Evolutionary conservation across 768 basidiomycete species (phyloP), one percentile per base, ranked within the genome.

Genomic region (Guyanaporus albipodus): DNA sequence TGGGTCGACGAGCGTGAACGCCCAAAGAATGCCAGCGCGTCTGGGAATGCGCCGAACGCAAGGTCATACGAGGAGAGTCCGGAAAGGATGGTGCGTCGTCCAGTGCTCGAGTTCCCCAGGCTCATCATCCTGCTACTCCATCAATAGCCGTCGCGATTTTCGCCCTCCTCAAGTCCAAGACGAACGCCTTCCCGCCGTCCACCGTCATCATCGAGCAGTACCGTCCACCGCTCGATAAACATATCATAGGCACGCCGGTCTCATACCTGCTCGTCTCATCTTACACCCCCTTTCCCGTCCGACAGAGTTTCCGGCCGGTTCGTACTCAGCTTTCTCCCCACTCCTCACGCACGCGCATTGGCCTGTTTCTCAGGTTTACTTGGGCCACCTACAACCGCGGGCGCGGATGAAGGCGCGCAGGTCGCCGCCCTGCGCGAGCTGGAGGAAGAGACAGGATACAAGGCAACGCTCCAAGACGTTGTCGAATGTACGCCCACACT

Each of bases 41-140:
- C n/a, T 97, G 94, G 93, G 94, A 96, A 67, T 83, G 73, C 48
- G 93, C 93, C 9, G 83, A 89, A 56, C 76, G 94, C 29, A 87
- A 81, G 59, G 91, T 89, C 11, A 91, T 91, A 2, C 77, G 88
- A 34, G 80, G 80, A 38, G 74, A 78, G 4, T 79, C 82, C 10
- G 91, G 85, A 0, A 78, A 92, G 46, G 94, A 96, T 68, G 90
- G 91, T 89, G 38, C 12, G 68, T 22, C 28, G 23, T 26, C 38
- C 11, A n/a, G n/a, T n/a, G n/a, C n/a, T n/a, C n/a, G n/a, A n/a
- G n/a, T n/a, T n/a, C n/a, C n/a, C n/a, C n/a, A n/a, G n/a, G n/a
- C 1, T 32, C n/a, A 15, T 12, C 14, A 15, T n/a, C 10, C 31
- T 15, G 4, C 7, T 14, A 32, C 4, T 32, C 27, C 6, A 32